Evolutionary conservation across 1,284 basidiomycete species (phyloP), one percentile per base, ranked within the genome.

Genomic region (Tranzscheliella williamsii): DNA sequence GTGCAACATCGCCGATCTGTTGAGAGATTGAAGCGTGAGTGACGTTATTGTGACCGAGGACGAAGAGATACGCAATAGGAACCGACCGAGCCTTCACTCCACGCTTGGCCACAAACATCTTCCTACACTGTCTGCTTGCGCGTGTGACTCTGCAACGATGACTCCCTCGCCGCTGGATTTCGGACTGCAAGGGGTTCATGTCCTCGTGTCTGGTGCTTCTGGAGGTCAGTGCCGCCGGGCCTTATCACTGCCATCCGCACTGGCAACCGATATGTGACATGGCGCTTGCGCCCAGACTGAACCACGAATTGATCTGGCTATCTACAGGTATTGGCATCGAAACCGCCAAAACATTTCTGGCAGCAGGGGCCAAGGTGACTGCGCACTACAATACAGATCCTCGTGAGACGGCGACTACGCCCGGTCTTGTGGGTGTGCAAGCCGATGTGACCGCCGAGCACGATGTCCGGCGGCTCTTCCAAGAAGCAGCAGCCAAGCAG

Each of bases 381-480:
- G 87, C 86, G 0, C 86, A 88, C 70, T 89, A 86, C 76, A 85
- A 87, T 75, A 82, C 83, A 11, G 85, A 82, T 33, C 65, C 78
- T 15, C 73, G 81, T 6, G 75, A 80, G 2, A 78, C 87, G 15
- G 43, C 55, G 78, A 4, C 61, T 67, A 35, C 36, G 9, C 27
- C n/a, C 77, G 75, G 15, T 17, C 84, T 5, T 79, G 81, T 26
- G 56, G 79, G 12, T 3, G 75, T 83, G 4, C 83, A 84, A 69
- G 85, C 85, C 2, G 81, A 89, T 76, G 81, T 89, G 7, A 79
- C 82, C 3, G 74, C 80, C 12, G 87, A 88, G 70, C 67, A 70
- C 2, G 81, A 82, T n/a, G 83, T 85, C 41, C 83, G 83, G 0
- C 79, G 81, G 0, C 45, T 78, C 18, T 79, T 78, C 38, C 18